Evolutionary conservation across 1,284 basidiomycete species (phyloP).

Genomic region (Naganishia cerealis): DNA sequence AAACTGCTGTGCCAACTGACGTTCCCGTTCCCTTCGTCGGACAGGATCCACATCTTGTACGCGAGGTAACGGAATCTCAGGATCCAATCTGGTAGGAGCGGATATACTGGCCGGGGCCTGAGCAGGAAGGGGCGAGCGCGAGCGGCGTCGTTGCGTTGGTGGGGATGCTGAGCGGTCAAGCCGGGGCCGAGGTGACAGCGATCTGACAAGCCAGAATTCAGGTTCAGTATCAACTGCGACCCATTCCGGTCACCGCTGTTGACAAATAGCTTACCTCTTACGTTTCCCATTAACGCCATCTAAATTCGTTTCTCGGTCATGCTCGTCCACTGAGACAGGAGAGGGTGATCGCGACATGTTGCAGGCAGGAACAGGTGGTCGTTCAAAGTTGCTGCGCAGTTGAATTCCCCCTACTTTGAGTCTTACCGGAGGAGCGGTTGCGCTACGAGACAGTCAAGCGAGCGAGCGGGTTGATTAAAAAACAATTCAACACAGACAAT

Average conservation of each 20-base stretch:
- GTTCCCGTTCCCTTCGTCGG: slow-evolving; percentile 72
- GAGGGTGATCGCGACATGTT: slow-evolving; percentile 32
- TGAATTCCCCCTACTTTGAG: no score
- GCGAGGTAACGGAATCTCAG: slow-evolving; percentile 59
- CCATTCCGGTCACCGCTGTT: neutral
- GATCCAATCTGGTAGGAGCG: slow-evolving; percentile 29
- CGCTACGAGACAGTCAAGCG: neutral
- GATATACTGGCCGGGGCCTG: slow-evolving; percentile 18
- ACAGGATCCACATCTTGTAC: slow-evolving; percentile 74
- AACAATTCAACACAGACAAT: neutral
- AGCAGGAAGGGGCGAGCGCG: slow-evolving; percentile 39
- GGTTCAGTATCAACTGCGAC: slow-evolving; percentile 2
- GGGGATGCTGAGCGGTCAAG: slow-evolving; percentile 49
- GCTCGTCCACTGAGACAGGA: slow-evolving; percentile 22
- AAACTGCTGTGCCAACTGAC: slow-evolving; percentile 71
- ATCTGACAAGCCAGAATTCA: slow-evolving; percentile 38
- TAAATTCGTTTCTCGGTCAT: slow-evolving; percentile 28
- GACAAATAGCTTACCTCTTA: slow-evolving; percentile 47
- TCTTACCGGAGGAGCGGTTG: neutral
- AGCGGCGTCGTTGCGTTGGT: slow-evolving; percentile 48
- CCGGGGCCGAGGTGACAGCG: slow-evolving; percentile 43
- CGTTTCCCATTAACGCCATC: slow-evolving; percentile 44
- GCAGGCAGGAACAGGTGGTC: neutral
- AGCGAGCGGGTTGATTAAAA: neutral
- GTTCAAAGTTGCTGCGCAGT: neutral